phyloP scores from a whole-genome alignment of 2,329 filamentous ascomycete genomes.

The Calonectria pseudoturangicola region DNA sequence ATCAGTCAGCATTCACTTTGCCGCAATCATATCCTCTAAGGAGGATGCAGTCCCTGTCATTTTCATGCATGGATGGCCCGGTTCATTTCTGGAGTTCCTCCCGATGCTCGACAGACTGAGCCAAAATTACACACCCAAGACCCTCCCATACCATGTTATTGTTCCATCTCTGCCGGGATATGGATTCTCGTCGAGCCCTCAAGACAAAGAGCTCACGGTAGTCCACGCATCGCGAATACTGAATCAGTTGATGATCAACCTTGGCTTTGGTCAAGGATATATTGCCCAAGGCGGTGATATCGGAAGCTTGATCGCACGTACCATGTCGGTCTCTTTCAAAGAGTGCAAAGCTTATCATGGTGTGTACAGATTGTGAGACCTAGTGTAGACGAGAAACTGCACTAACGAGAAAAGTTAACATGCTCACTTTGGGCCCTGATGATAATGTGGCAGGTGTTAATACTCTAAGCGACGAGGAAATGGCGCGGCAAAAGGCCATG shows the following conservation, averaged over 20 bases:
- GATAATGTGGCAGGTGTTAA: background rate
- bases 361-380: background rate
- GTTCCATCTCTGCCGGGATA: conserved; percentile 74
- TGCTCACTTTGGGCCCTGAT: background rate
- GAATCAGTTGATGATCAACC: conserved; percentile 69
- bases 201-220: conserved; percentile 59
- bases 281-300: conserved; percentile 75
- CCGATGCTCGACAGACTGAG: conserved; percentile 4
- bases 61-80: conserved; percentile 27
- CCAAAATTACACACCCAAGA: conserved; percentile 67
- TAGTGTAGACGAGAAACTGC: background rate
- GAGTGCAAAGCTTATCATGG: conserved; percentile 6
- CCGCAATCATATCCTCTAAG: conserved; percentile 71
- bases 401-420: background rate
- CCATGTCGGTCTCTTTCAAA: background rate
- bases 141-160: conserved; percentile 74
- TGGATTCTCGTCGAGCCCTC: conserved; percentile 68
- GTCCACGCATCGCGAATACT: conserved; percentile 61
- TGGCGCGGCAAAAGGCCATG: background rate
- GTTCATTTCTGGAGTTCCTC: conserved; percentile 27
- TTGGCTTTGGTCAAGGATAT: conserved; percentile 71
- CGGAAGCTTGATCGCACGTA: conserved; percentile 59
- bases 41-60: conserved; percentile 39
- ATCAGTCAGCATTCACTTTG: conserved; percentile 67
- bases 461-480: background rate